A percentile compares a stretch with the other conserved stretches of the same genome.
These are phyloP conservation scores for Carex myosuroides DNA, from an alignment of 176 grass and related monocot genomes.

Conservation along the genomic window DNA sequence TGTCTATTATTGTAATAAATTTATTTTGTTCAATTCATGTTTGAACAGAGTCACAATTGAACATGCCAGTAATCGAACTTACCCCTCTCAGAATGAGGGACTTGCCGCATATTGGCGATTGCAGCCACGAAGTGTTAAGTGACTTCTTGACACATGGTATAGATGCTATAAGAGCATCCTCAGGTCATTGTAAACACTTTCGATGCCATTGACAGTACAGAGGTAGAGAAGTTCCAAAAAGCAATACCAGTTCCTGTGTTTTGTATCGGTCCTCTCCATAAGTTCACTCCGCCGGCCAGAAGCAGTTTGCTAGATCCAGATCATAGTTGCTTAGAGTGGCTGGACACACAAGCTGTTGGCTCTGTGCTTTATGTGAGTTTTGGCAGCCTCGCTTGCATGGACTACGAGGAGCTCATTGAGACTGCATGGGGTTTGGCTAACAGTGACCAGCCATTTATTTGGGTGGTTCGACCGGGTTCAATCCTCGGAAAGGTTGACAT, in stretches of 20 bases:
- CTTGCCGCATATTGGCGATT: background rate
- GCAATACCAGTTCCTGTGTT: background rate
- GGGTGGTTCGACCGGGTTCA: constrained; percentile 19
- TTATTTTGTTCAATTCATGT: background rate
- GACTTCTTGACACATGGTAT: background rate
- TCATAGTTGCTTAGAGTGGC: constrained; percentile 15
- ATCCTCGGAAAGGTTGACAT: background rate
- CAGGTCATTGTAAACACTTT: constrained; percentile 29
- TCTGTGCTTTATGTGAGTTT: constrained; percentile 36
- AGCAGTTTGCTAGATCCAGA: background rate
- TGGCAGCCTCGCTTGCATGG: constrained; percentile 19
- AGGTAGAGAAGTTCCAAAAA: background rate
- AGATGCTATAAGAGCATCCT: constrained; percentile 1
- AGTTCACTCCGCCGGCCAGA: background rate
- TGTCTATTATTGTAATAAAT: background rate
- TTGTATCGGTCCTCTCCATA: constrained; percentile 21
- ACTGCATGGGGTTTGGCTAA: constrained; percentile 8
- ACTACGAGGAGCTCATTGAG: constrained; percentile 9
- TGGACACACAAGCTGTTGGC: background rate
- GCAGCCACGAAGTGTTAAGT: background rate
- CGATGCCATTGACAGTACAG: background rate
- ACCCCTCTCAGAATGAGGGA: constrained; percentile 21
- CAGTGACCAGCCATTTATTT: constrained; percentile 21
- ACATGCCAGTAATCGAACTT: background rate
- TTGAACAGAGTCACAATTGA: constrained; percentile 3